These are phyloP conservation scores for Gynochthodes officinalis DNA, from an alignment of 257 asterid species.

Conservation along the genomic window DNA sequence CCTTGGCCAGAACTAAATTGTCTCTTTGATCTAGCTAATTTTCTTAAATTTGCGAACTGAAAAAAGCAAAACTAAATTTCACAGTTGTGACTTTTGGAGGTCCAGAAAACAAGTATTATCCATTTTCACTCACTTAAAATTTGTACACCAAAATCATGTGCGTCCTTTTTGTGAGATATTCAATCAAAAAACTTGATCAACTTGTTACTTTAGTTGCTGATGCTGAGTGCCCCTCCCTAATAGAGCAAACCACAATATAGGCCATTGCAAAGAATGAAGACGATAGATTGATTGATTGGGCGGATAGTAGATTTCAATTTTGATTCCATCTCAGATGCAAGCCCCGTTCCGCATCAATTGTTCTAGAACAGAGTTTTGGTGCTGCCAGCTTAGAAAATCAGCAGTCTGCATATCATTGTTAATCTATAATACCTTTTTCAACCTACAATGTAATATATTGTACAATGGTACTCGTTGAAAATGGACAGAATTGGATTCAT, in stretches of 20 bases:
- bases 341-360: not conserved
- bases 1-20: not conserved
- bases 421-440: not conserved
- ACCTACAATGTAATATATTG: not conserved
- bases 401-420: not conserved
- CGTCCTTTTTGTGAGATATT: not conserved
- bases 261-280: not conserved
- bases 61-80: not conserved
- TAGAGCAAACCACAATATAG: not conserved
- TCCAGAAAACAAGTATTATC: not conserved
- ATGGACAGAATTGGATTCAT: not conserved
- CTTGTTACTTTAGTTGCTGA: not conserved
- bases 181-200: not conserved
- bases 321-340: not conserved
- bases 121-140: not conserved
- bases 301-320: not conserved
- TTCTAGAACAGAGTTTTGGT: not conserved
- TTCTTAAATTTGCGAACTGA: not conserved
- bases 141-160: not conserved
- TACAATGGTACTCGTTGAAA: not conserved
- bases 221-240: not conserved
- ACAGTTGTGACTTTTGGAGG: not conserved
- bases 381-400: not conserved
- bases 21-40: slow-evolving; percentile 5
- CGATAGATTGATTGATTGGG: not conserved